A percentile compares a stretch with the other conserved stretches of the same genome.
Conservation (phyloP, 2,329 filamentous ascomycete genomes). For the Ophiostoma novo-ulmi region DNA sequence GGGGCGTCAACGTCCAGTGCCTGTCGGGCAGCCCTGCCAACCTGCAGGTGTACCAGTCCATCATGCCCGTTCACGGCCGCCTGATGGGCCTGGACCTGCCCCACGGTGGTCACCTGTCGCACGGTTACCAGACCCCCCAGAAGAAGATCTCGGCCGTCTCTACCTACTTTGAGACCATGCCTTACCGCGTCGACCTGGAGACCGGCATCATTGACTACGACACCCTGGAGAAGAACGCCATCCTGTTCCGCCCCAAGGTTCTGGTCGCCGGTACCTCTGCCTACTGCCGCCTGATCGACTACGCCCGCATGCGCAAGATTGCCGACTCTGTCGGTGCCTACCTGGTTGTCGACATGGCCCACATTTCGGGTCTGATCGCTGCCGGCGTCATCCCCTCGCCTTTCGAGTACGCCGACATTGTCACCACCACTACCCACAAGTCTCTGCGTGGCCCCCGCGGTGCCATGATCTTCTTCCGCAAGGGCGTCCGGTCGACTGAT, state of each 20-base stretch:
- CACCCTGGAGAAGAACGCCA: constrained; percentile 79
- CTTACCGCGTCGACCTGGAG: constrained; percentile 82
- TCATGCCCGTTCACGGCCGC: constrained; percentile 92
- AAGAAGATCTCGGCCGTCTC: constrained; percentile 98
- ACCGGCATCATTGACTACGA: constrained; percentile 98
- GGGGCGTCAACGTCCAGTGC: constrained; percentile 98
- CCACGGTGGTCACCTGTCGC: constrained; percentile 89
- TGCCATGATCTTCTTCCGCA: constrained; percentile 99
- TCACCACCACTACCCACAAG: constrained; percentile 99
- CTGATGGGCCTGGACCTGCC: constrained; percentile 95
- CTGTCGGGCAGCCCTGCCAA: constrained; percentile 92
- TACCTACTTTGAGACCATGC: constrained; percentile 98
- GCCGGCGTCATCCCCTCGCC: constrained; percentile 90
- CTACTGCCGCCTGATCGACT: constrained; percentile 97
- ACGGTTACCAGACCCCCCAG: constrained; percentile 94
- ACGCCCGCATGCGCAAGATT: constrained; percentile 91
- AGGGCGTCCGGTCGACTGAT: constrained; percentile 85
- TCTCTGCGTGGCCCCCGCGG: constrained; percentile 94
- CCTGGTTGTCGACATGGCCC: constrained; percentile 95
- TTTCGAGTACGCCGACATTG: constrained; percentile 88
- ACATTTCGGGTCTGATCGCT: constrained; percentile 94
- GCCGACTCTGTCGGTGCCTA: constrained; percentile 91
- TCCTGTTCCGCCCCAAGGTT: constrained; percentile 91
- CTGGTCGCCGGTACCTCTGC: constrained; percentile 95
- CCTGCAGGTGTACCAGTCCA: constrained; percentile 94